Conservation (phyloP, 768 basidiomycete species). For the Phallus indusiatus region DNA sequence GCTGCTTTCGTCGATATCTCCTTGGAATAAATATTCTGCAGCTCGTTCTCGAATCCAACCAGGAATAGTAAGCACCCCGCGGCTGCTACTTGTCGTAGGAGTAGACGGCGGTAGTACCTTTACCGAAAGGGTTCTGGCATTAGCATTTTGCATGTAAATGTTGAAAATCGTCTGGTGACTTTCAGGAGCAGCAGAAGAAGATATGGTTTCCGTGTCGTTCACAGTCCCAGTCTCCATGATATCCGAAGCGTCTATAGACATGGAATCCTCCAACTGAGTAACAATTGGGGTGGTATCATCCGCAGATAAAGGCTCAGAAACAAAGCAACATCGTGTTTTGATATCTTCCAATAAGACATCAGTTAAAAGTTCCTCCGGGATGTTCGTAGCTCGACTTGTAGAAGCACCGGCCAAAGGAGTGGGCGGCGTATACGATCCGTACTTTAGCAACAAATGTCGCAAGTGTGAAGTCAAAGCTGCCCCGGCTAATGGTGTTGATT, state of each 20-base stretch:
- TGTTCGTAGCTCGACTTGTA: constrained; percentile 52
- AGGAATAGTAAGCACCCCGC: constrained; percentile 75
- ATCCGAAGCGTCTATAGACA: constrained; percentile 28
- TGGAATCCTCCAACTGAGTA: constrained; percentile 8
- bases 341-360: constrained; percentile 82
- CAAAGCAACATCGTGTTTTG: constrained; percentile 85
- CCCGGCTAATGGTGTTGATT: constrained; percentile 86
- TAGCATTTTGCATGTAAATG: constrained; percentile 69
- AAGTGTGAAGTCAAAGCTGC: constrained; percentile 69
- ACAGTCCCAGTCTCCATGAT: constrained; percentile 38
- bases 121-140: constrained; percentile 64
- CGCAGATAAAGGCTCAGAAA: constrained; percentile 38
- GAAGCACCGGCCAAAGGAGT: constrained; percentile 54
- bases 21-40: constrained; percentile 85
- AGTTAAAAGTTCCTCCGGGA: constrained; percentile 73
- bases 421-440: constrained; percentile 79
- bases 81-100: constrained; percentile 62
- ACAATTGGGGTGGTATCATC: neutral
- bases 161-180: constrained; percentile 44
- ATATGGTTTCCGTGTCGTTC: constrained; percentile 49
- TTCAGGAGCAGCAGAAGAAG: constrained; percentile 32
- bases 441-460: constrained; percentile 69
- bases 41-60: constrained; percentile 94
- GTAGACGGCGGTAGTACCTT: constrained; percentile 56
- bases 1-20: constrained; percentile 81